Evolutionary conservation across 2,329 filamentous ascomycete genomes (phyloP).

Genomic region (Ophiostoma sp.): DNA sequence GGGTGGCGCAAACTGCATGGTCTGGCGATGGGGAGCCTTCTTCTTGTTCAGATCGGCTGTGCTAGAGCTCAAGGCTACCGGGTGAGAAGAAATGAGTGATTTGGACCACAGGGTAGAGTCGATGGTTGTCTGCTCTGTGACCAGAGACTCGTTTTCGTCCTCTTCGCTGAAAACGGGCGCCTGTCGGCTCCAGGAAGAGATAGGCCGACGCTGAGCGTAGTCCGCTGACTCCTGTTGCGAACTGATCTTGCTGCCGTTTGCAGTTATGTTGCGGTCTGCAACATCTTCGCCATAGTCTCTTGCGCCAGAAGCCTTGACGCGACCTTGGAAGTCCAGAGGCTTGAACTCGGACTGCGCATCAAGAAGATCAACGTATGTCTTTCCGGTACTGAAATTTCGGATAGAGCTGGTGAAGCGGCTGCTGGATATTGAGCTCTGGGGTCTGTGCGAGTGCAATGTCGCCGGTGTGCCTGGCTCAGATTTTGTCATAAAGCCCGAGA

Average conservation of each 20-base stretch:
- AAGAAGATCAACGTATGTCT: conserved; percentile 47
- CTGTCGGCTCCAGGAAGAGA: background rate
- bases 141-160: too few relatives aligned
- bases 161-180: too few relatives aligned
- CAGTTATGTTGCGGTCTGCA: conserved; percentile 53
- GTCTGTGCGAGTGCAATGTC: background rate
- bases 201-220: background rate
- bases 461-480: background rate
- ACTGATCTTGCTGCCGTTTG: conserved; percentile 27
- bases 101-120: too few relatives aligned
- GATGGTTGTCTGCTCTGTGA: too few relatives aligned
- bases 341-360: conserved; percentile 52
- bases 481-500: background rate
- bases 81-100: too few relatives aligned
- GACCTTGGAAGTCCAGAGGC: conserved; percentile 44
- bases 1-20: background rate
- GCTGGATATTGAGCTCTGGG: conserved; percentile 18
- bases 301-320: conserved; percentile 46
- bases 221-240: background rate
- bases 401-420: conserved; percentile 1
- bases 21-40: conserved; percentile 21
- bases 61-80: background rate
- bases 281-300: conserved; percentile 60
- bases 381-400: background rate
- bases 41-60: background rate